Base-by-base conservation (phyloP, 768 basidiomycete genomes). In the Strobilomyces echinocephalus region DNA sequence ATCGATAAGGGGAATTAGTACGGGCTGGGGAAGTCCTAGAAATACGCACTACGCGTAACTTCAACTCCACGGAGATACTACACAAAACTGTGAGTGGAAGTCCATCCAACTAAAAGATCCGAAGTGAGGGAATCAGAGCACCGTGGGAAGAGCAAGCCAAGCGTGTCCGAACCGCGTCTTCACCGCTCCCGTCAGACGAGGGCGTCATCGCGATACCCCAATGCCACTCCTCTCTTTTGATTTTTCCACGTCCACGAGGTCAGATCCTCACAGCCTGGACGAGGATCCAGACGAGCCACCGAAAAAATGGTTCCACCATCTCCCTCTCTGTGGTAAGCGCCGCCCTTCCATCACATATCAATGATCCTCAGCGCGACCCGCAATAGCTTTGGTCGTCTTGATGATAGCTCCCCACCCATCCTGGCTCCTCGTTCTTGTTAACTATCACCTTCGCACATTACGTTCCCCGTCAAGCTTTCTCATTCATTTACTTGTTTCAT, bases 321-420 rank as follows among this genome's bases (percentile, higher is more conserved):
- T 82, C 28, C 84, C 84, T 24, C 74, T 85, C 15, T 77, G 69
- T 57, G 70, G 84, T 85, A 62, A 54, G 79, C 68, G 45, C 14
- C 24, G 11, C 21, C 28, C 35, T n/a, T 20, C 48, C 43, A 14
- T 33, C 24, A 31, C 44, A 9, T 2, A 24, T 30, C 10, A 3
- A 34, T 14, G 44, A 46, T 42, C 40, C 48, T 53, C 52, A 61
- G 36, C 34, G 28, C 46, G 40, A 49, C 42, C 31, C 49, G 4
- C 14, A 46, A 34, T 54, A 82, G 82, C 69, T 15, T 68, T 80
- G 15, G 61, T 90, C 26, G 48, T 76, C 21, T 67, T 89, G 38
- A 79, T 91, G 48, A 65, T 90, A 5, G 78, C 80, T 8, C 88
- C 89, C 9, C 90, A 90, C 35, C 88, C 88, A 1, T 90, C 89